Conservation (phyloP, 345 rosid species). For the Excoecaria agallocha region DNA sequence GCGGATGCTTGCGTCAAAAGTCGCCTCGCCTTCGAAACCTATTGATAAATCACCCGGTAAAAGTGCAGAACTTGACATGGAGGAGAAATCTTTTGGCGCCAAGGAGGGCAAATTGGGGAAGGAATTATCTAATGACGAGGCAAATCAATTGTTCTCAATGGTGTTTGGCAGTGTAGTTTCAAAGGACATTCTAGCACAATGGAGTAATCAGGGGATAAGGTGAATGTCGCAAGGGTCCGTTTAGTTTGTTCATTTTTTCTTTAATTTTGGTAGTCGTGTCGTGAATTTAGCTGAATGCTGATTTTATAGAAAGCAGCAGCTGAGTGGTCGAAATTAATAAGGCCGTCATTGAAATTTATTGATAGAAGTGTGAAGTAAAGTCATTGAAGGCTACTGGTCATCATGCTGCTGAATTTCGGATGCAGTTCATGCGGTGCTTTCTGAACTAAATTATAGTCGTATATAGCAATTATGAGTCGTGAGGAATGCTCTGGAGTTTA, state of each 20-base stretch:
- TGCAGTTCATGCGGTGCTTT: not conserved
- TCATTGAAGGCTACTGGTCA: not conserved
- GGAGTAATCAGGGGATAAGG: constrained; percentile 99
- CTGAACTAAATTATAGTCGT: not conserved
- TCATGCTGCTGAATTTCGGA: not conserved
- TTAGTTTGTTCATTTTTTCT: not conserved
- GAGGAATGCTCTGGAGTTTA: not conserved
- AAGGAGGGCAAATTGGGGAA: constrained; percentile 29
- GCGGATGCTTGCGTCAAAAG: constrained; percentile 50
- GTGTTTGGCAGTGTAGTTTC: constrained; percentile 73
- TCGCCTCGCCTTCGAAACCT: constrained; percentile 26
- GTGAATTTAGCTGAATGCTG: not conserved
- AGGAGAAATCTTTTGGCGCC: constrained; percentile 30
- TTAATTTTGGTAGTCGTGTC: too few species aligned
- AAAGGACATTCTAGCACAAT: constrained; percentile 73
- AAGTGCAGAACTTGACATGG: constrained; percentile 21
- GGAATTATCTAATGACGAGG: constrained; percentile 46
- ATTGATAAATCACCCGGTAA: constrained; percentile 11
- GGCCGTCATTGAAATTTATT: not conserved
- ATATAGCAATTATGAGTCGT: not conserved
- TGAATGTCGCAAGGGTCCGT: constrained; percentile 18
- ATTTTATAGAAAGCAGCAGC: not conserved
- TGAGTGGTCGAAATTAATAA: not conserved
- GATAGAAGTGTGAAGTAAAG: not conserved
- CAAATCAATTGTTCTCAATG: constrained; percentile 63